phyloP scores from a whole-genome alignment of 306 rosid species.

The Medicago arabica region DNA sequence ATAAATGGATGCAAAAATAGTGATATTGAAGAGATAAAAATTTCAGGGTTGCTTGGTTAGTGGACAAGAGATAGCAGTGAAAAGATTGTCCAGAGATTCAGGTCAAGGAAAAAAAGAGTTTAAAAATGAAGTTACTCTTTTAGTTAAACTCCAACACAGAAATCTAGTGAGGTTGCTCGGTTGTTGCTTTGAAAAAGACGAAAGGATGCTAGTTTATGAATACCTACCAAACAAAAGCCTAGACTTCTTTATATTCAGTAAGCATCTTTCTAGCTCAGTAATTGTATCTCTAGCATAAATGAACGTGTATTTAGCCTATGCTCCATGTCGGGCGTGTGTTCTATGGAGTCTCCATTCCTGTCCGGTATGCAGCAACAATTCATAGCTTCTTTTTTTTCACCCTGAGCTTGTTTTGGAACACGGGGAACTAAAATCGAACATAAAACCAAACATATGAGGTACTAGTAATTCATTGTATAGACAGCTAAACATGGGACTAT shows the following conservation, averaged over 20 bases:
- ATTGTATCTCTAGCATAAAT: too few relatives aligned
- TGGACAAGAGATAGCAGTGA: constrained; percentile 60
- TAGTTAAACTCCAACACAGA: constrained; percentile 48
- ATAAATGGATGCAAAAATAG: not conserved
- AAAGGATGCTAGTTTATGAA: not conserved
- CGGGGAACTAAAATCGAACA: too few relatives aligned
- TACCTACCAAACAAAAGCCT: not conserved
- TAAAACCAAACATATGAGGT: too few relatives aligned
- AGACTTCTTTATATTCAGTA: constrained; percentile 49
- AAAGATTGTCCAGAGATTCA: constrained; percentile 44
- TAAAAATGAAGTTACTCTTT: constrained; percentile 41
- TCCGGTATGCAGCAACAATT: too few relatives aligned
- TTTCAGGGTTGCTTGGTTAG: constrained; percentile 53
- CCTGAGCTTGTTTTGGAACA: too few relatives aligned
- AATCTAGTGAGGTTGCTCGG: constrained; percentile 46
- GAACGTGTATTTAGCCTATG: too few relatives aligned
- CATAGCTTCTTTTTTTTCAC: too few relatives aligned
- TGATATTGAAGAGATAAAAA: constrained; percentile 1
- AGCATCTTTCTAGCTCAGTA: not conserved
- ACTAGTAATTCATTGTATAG: too few relatives aligned
- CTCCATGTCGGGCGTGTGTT: too few relatives aligned
- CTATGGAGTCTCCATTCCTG: too few relatives aligned
- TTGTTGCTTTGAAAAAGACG: constrained; percentile 38
- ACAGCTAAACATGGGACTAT: too few relatives aligned
- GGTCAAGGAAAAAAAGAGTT: constrained; percentile 48